Base-by-base conservation (phyloP, 495 filamentous ascomycete genomes). In the Trichoderma gamsii region DNA sequence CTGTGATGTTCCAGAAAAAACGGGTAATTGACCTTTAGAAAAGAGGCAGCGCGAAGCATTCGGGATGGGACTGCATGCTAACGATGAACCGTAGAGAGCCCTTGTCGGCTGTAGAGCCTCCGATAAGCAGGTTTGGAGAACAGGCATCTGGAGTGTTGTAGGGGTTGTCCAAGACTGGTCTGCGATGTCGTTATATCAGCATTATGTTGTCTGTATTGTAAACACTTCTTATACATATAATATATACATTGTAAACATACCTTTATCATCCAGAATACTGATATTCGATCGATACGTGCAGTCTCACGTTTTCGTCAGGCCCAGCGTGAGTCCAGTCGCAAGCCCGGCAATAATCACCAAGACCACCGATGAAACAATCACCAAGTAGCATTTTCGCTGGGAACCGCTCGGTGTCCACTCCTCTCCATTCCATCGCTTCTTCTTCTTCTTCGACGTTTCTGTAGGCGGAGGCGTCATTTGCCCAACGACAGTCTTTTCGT, bases 31-130 rank as follows among this genome's bases (percentile, higher is more conserved):
- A 71, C 21, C 79, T 5, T 75, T 69, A 68, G 80, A 84, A 23
- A 86, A 85, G 71, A 79, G 84, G 74, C 87, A 88, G n/a, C 72
- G 72, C 82, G 83, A 88, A 8, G 80, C 80, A n/a, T 72, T 66
- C 0, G 83, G 66, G 64, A 81, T 79, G 35, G 78, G 77, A 12
- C 80, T 83, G 75, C 86, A 88, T 73, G 79, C 76, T 25, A 84
- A 78, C 16, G 74, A 72, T 3, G 81, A 71, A 25, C 71, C 82
- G 43, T 78, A 70, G n/a, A 88, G 82, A 29, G 70, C 79, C 82
- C n/a, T 83, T 85, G 11, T 78, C 76, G 67, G 88, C 75, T 63
- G 79, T 75, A 71, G 84, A 89, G 32, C 80, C 80, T 32, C 87
- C 87, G 0, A 79, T 72, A 2, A 87, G 87, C 71, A 88, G 88